Evolutionary conservation across 2,329 filamentous ascomycete genomes (phyloP).

Genomic region (Periconia macrospinosa): DNA sequence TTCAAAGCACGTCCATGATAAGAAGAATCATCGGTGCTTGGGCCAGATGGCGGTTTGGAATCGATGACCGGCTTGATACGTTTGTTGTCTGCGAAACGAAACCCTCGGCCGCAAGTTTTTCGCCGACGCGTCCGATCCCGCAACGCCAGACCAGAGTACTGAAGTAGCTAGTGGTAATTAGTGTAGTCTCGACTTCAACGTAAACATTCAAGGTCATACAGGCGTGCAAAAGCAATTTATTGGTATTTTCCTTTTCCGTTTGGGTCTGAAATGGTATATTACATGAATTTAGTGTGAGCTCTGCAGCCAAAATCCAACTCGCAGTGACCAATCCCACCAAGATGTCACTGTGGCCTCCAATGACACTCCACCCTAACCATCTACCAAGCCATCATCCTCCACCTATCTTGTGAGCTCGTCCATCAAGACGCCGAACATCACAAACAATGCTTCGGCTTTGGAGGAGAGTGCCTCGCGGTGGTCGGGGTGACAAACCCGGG

Average conservation of each 20-base stretch:
- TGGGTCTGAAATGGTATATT: too few relatives aligned
- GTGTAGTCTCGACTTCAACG: too few relatives aligned
- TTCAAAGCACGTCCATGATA: conserved; percentile 15
- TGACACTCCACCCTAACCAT: not conserved
- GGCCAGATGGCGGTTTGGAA: too few relatives aligned
- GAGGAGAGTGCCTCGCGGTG: conserved; percentile 22
- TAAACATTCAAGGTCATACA: too few relatives aligned
- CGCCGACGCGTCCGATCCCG: conserved; percentile 1
- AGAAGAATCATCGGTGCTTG: too few relatives aligned
- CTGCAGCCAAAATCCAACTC: not conserved
- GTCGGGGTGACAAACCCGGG: conserved; percentile 24
- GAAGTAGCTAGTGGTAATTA: too few relatives aligned
- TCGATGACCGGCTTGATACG: too few relatives aligned
- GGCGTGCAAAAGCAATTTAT: too few relatives aligned
- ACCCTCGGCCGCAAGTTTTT: not conserved
- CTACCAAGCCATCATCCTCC: not conserved
- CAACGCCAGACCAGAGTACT: too few relatives aligned
- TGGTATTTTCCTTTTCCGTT: too few relatives aligned
- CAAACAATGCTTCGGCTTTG: conserved; percentile 31
- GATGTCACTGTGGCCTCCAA: not conserved
- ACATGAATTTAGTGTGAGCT: too few relatives aligned
- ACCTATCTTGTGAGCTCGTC: conserved; percentile 5
- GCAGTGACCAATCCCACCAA: not conserved
- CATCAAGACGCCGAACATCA: conserved; percentile 32
- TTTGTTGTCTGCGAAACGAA: too few relatives aligned